Conservation (phyloP, 2,329 filamentous ascomycete species). For the Trichoderma atroviride region DNA sequence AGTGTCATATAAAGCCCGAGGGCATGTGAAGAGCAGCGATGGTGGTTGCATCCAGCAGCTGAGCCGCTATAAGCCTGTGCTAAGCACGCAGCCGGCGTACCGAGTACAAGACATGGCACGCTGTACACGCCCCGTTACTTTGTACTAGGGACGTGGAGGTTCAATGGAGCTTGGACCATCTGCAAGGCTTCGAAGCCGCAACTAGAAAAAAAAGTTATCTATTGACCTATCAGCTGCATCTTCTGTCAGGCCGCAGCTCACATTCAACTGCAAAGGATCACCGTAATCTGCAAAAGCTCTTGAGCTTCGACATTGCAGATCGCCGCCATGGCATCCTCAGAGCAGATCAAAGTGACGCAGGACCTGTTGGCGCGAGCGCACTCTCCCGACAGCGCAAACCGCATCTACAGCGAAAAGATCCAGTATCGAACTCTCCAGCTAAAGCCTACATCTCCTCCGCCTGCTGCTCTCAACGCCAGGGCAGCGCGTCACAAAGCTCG, state of each 20-base stretch:
- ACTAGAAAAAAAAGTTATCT: background rate
- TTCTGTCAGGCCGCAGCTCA: too few relatives aligned
- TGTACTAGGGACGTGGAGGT: background rate
- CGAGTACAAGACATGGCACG: background rate
- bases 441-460: constrained; percentile 70
- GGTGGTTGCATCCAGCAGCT: constrained; percentile 13
- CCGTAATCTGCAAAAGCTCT: background rate
- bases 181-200: constrained; percentile 15
- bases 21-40: constrained; percentile 13
- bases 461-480: constrained; percentile 58
- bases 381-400: constrained; percentile 68
- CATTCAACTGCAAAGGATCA: background rate
- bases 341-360: constrained; percentile 52
- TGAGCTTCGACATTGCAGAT: background rate
- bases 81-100: background rate
- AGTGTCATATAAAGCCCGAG: constrained; percentile 15
- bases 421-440: constrained; percentile 80
- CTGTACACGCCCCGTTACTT: background rate
- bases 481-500: constrained; percentile 56
- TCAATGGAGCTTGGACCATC: constrained; percentile 33
- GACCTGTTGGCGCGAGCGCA: constrained; percentile 77
- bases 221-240: constrained; percentile 1
- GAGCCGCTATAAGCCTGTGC: background rate
- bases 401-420: constrained; percentile 81
- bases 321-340: constrained; percentile 39